A percentile compares a stretch with the other conserved stretches of the same genome.
phyloP scores from a whole-genome alignment of 139 green algal species.

The Nannochloris sp. region DNA sequence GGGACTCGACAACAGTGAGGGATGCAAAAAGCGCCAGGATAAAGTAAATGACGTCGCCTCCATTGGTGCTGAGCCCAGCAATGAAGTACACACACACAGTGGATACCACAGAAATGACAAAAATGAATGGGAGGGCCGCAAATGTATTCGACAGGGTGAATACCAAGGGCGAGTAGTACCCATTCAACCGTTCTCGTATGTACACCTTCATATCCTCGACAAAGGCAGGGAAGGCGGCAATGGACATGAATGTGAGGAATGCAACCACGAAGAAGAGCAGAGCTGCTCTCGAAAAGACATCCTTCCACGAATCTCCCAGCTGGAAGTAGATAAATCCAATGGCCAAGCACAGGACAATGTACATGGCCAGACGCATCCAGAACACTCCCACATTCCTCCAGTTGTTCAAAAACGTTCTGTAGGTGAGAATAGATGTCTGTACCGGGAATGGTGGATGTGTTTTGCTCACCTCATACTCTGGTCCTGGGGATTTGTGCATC shows the following conservation, averaged over 20 bases:
- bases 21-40: conserved; percentile 49
- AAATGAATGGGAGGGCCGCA: conserved; percentile 54
- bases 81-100: conserved; percentile 44
- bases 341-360: conserved; percentile 24
- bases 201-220: conserved; percentile 55
- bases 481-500: conserved; percentile 12
- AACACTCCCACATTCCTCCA: conserved; percentile 55
- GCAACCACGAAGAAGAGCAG: conserved; percentile 53
- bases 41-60: conserved; percentile 42
- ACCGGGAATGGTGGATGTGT: neutral
- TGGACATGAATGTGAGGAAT: conserved; percentile 54
- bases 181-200: conserved; percentile 56
- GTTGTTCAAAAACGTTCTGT: conserved; percentile 48
- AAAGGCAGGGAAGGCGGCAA: conserved; percentile 30
- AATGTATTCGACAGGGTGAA: conserved; percentile 57
- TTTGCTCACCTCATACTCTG: neutral
- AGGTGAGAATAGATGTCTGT: conserved; percentile 25
- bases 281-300: conserved; percentile 32
- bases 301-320: conserved; percentile 40
- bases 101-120: conserved; percentile 47
- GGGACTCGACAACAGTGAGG: conserved; percentile 33
- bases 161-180: conserved; percentile 48
- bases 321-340: conserved; percentile 34
- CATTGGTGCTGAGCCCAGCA: conserved; percentile 31
- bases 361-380: conserved; percentile 48